phyloP scores from a whole-genome alignment of 2,329 filamentous ascomycete genomes.

The Emericellopsis atlantica region DNA sequence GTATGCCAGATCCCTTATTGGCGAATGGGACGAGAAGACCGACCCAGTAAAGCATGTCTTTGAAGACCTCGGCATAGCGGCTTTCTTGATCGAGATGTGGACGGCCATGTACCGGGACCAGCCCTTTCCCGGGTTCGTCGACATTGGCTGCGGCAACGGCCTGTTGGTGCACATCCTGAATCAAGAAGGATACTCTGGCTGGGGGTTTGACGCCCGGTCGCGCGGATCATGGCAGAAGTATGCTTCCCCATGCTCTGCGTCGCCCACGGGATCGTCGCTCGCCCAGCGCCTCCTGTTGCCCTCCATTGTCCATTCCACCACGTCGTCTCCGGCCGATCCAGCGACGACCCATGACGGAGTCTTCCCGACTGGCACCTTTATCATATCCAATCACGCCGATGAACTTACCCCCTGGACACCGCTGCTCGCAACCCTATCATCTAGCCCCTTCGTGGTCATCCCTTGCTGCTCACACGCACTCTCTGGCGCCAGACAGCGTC shows the following conservation, averaged over 20 bases:
- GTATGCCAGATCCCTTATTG: slow-evolving; percentile 60
- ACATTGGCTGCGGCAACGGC: slow-evolving; percentile 93
- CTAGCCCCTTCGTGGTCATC: slow-evolving; percentile 79
- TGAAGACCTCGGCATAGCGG: slow-evolving; percentile 82
- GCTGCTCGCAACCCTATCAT: slow-evolving; percentile 63
- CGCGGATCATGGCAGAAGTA: slow-evolving; percentile 80
- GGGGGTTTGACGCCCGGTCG: slow-evolving; percentile 81
- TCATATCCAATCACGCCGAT: slow-evolving; percentile 94
- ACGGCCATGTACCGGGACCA: slow-evolving; percentile 56
- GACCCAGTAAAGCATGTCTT: slow-evolving; percentile 90
- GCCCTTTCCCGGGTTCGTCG: slow-evolving; percentile 77
- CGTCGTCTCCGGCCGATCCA: slow-evolving; percentile 4
- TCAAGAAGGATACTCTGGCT: slow-evolving; percentile 70
- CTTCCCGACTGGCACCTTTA: slow-evolving; percentile 69
- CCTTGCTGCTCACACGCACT: slow-evolving; percentile 91
- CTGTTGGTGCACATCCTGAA: slow-evolving; percentile 74
- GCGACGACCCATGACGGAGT: slow-evolving; percentile 40
- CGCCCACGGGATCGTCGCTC: slow-evolving; percentile 20
- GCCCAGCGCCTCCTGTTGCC: slow-evolving; percentile 37
- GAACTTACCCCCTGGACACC: slow-evolving; percentile 96
- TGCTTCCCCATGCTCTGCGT: slow-evolving; percentile 16
- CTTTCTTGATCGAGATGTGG: slow-evolving; percentile 91
- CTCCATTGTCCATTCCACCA: slow-evolving; percentile 16
- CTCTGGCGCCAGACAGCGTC: slow-evolving; percentile 61
- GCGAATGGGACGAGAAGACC: slow-evolving; percentile 75